These are phyloP conservation scores for Apophysomyces elegans DNA, from an alignment of 371 early-diverging fungal genomes.

Conservation along the genomic window DNA sequence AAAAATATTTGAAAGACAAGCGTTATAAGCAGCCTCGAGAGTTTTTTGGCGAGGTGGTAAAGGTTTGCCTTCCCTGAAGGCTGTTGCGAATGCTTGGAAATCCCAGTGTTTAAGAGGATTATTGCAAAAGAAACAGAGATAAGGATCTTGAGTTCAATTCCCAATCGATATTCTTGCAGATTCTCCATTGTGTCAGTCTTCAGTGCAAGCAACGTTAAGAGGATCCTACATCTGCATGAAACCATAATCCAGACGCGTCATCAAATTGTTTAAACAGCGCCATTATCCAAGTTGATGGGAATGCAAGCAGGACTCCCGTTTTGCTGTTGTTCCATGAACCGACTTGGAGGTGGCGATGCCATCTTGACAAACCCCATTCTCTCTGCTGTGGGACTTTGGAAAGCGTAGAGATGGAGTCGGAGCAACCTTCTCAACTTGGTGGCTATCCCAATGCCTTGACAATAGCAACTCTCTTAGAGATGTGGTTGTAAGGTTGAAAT, in stretches of 20 bases:
- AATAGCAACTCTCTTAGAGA: slow-evolving; percentile 4
- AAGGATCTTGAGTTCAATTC: slow-evolving; percentile 3
- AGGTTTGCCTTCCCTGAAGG: slow-evolving; percentile 1
- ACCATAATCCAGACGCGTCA: background rate
- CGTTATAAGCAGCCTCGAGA: too few species aligned
- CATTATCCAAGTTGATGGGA: slow-evolving; percentile 1
- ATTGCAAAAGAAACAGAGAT: slow-evolving; percentile 4
- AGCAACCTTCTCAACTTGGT: slow-evolving; percentile 8
- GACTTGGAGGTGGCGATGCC: slow-evolving; percentile 8
- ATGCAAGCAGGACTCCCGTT: background rate
- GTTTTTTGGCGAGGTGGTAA: background rate
- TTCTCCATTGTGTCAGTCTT: slow-evolving; percentile 6
- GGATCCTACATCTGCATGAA: slow-evolving; percentile 3
- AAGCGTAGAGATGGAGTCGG: slow-evolving; percentile 6
- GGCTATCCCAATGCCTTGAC: slow-evolving; percentile 9
- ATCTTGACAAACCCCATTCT: slow-evolving; percentile 8
- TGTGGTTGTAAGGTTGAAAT: slow-evolving; percentile 5
- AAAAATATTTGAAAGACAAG: too few species aligned
- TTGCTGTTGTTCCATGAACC: slow-evolving; percentile 7
- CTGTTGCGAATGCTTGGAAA: slow-evolving; percentile 3
- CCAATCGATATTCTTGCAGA: slow-evolving; percentile 6
- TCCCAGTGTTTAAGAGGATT: slow-evolving; percentile 4
- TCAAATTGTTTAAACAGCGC: slow-evolving; percentile 1
- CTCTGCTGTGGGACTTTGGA: slow-evolving; percentile 7
- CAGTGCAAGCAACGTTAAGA: slow-evolving; percentile 6